A percentile compares a stretch with the other conserved stretches of the same genome.
These are phyloP conservation scores for Volvox africanus DNA, from an alignment of 139 green algal genomes.

Conservation along the genomic window DNA sequence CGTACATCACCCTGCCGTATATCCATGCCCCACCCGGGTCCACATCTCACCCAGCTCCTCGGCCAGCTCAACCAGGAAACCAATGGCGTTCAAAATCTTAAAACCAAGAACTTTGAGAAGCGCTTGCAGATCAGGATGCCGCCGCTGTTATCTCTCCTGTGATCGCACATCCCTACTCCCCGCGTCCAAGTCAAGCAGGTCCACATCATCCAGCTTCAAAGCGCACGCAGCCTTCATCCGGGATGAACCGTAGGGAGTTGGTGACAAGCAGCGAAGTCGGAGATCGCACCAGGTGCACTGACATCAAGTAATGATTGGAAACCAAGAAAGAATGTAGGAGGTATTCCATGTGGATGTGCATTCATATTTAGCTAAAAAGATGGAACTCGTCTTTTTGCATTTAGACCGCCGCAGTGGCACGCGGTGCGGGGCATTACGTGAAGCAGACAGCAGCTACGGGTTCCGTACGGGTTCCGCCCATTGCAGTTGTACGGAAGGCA, in stretches of 20 bases:
- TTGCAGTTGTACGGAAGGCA: constrained; percentile 77
- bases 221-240: constrained; percentile 49
- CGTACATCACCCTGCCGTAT: no score
- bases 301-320: neutral
- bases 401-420: no score
- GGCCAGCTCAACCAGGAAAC: no score
- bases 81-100: neutral
- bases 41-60: neutral
- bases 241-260: neutral
- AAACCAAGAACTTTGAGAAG: neutral
- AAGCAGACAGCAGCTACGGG: neutral
- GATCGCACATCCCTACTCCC: neutral
- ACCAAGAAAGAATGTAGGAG: neutral
- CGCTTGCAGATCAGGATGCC: neutral
- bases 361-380: no score
- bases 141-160: no score
- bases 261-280: neutral
- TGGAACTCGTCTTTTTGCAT: no score
- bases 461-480: constrained; percentile 65
- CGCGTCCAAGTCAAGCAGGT: constrained; percentile 70
- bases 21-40: no score
- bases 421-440: no score
- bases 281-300: no score
- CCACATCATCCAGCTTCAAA: constrained; percentile 71
- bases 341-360: neutral